phyloP scores from a whole-genome alignment of 805 yeast species.

The Huiozyma naganishii region DNA sequence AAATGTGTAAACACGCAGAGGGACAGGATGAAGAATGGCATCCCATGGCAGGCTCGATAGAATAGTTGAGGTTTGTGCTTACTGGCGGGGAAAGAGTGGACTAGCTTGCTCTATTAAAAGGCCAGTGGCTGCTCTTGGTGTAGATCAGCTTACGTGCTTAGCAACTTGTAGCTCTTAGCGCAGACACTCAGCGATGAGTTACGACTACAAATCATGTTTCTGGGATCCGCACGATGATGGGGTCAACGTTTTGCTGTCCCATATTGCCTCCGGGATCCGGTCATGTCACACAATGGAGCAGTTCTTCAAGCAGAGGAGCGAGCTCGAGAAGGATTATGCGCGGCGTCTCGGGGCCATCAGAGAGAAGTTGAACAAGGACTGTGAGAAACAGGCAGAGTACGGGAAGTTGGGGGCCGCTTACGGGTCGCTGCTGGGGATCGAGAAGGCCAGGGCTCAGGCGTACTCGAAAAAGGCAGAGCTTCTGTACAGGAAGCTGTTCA shows the following conservation, averaged over 20 bases:
- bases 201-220: constrained; percentile 24
- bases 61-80: too few species aligned
- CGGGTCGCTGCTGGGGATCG: constrained; percentile 11
- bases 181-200: constrained; percentile 4
- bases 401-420: constrained; percentile 18
- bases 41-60: too few species aligned
- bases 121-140: not conserved
- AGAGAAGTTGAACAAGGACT: constrained; percentile 17
- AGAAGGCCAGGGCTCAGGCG: constrained; percentile 20
- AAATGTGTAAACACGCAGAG: not conserved
- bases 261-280: constrained; percentile 20
- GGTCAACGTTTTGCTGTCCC: constrained; percentile 20
- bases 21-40: too few species aligned
- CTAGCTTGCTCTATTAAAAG: too few species aligned
- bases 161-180: too few species aligned
- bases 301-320: constrained; percentile 23
- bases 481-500: constrained; percentile 16
- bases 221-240: constrained; percentile 29
- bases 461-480: constrained; percentile 25
- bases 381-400: constrained; percentile 18
- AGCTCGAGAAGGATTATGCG: constrained; percentile 25
- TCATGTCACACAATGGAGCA: constrained; percentile 17
- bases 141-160: not conserved
- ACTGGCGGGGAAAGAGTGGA: too few species aligned
- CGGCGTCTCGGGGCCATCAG: constrained; percentile 26